Base-by-base conservation (phyloP, 495 filamentous ascomycete genomes). In the Viridothelium virens region DNA sequence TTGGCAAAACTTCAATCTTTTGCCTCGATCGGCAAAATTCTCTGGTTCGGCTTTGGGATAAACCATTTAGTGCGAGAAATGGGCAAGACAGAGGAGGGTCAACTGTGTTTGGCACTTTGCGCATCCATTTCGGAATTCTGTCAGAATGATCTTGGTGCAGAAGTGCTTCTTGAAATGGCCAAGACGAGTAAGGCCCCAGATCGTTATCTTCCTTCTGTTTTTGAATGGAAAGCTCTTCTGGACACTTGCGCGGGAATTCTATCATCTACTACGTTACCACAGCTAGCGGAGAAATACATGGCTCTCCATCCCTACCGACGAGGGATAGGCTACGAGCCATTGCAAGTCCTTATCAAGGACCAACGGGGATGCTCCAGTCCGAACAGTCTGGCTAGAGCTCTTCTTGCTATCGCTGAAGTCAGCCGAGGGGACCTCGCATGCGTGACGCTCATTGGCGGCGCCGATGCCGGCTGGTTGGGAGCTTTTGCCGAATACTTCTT, bases 1-100 rank as follows among this genome's bases (percentile, higher is more conserved):
- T 36, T 64, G 36, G 1, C 14, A 34, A n/a, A 48, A 14, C 62
- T 64, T 16, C 12, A 53, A 48, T 11, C 36, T 11, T 64, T 41
- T 3, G 16, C 10, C 3, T 10, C 7, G 3, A 9, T 41, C 12
- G 12, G 18, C 11, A 48, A 47, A 0, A 11, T 31, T 1, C 39
- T 64, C 10, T 48, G 37, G 11, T 64, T 64, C 25, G 62, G 62
- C n/a, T 64, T 64, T 2, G 34, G 62, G 0, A 33, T 64, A 4
- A 3, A 64, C 5, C 12, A 48, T 31, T 2, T 64, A 2, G 36
- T 48, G 0, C 12, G 41, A 16, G 16, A 25, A 10, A 9, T 64
- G 18, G 38, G 37, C 1, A 41, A 7, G n/a, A 53, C 62, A 34
- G 62, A 64, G 2, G 11, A 64, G 47, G 62, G 62, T 47, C 16